These are phyloP conservation scores for baker's yeast (Saccharomyces cerevisiae) DNA, from an alignment of 805 yeast species.

Conservation along the genomic window DNA sequence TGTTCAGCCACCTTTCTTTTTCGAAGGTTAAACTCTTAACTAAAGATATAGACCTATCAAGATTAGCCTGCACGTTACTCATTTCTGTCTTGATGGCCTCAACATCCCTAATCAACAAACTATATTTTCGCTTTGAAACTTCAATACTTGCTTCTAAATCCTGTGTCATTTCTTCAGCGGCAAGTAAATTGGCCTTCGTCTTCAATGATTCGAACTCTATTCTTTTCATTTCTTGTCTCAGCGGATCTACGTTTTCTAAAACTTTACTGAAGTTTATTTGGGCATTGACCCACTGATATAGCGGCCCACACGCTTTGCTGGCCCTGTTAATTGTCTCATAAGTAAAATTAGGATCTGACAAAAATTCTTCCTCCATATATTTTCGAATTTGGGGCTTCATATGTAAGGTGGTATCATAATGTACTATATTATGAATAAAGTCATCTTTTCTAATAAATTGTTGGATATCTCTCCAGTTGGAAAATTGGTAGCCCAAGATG, in stretches of 20 bases:
- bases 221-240: constrained; percentile 51
- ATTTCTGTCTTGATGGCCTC: constrained; percentile 70
- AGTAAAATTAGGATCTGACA: constrained; percentile 56
- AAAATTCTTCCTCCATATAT: constrained; percentile 50
- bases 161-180: constrained; percentile 70
- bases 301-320: constrained; percentile 91
- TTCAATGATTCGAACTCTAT: constrained; percentile 55
- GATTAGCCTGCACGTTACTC: constrained; percentile 49
- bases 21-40: constrained; percentile 60
- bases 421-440: constrained; percentile 74
- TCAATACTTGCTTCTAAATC: constrained; percentile 69
- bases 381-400: constrained; percentile 46
- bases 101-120: constrained; percentile 65
- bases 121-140: constrained; percentile 57
- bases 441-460: constrained; percentile 75
- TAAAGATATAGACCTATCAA: constrained; percentile 52
- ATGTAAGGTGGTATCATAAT: constrained; percentile 55
- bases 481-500: constrained; percentile 61
- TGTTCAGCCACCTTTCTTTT: constrained; percentile 63
- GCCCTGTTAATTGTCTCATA: constrained; percentile 76
- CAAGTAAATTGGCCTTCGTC: constrained; percentile 60
- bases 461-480: constrained; percentile 77
- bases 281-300: constrained; percentile 81
- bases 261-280: constrained; percentile 73
- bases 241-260: constrained; percentile 63